Base-by-base conservation (phyloP, 2,329 filamentous ascomycete species). In the Exophiala calicioides region DNA sequence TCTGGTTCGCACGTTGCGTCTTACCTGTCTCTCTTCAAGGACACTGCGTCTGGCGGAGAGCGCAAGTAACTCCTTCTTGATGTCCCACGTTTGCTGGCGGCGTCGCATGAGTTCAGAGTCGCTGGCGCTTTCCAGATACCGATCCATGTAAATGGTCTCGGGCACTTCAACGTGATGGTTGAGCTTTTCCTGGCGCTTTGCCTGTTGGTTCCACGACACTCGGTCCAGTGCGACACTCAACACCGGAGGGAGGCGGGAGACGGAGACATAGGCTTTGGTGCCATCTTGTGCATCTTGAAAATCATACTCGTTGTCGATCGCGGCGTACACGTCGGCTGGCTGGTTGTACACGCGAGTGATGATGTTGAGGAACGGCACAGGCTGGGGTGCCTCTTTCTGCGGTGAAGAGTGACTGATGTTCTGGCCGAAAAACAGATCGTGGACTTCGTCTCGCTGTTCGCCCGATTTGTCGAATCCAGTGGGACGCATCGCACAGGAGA, bases 181-280 rank as follows among this genome's bases (percentile, higher is more conserved):
- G 20, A 90, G 89, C 62, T 95, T 95, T 60, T 74, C 79, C 2
- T 80, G 76, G 16, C 72, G 71, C 45, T 77, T 77, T 44, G 71
- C 75, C 32, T 77, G 77, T 5, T 78, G 77, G 55, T 88, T 84
- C 39, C 82, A 88, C 49, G 85, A 83, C 3, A 87, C 84, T 4
- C 93, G 83, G 62, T 95, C 89, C 23, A 98, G 88, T 56, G 90
- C 86, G 33, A 98, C 82, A 60, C 96, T 90, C 13, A 97, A 73
- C 23, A 98, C 80, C 0, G 90, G 90, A 1, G 93, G 90, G 8
- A 90, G 72, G n/a, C 77, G 76, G 52, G 80, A 80, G 53, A 95
- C 87, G 1, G 86, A 84, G 5, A 82, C 82, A 64, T 85, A 91
- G 47, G 81, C 68, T 62, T 80, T 60, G 61, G 72, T 62, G n/a